Percentiles rank a stretch among this genome's conserved stretches.
These are phyloP conservation scores for Gracilariopsis chorda DNA, from an alignment of 23 red algal genomes.

Conservation along the genomic window DNA sequence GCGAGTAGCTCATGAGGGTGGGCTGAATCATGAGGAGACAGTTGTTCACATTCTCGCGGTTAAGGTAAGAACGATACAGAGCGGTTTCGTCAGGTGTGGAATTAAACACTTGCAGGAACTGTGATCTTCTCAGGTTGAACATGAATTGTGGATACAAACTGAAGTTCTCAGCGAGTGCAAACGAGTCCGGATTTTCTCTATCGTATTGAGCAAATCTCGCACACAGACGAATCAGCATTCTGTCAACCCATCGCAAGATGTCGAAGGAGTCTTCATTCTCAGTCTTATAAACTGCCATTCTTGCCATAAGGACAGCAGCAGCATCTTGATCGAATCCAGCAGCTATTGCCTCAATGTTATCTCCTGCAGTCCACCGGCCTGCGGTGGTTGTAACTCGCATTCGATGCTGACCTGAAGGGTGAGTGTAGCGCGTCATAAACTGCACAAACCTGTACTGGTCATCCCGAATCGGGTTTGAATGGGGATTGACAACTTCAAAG, in stretches of 20 bases:
- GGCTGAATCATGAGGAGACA: slow-evolving; percentile 99
- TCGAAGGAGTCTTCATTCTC: slow-evolving; percentile 99
- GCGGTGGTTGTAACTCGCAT: slow-evolving; percentile 88
- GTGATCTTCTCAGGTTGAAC: slow-evolving; percentile 92
- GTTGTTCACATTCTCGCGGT: slow-evolving; percentile 86
- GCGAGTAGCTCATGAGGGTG: slow-evolving; percentile 87
- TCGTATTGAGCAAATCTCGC: slow-evolving; percentile 90
- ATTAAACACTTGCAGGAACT: slow-evolving; percentile 97
- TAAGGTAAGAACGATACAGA: slow-evolving; percentile 90
- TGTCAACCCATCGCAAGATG: slow-evolving; percentile 98
- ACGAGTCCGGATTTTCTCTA: slow-evolving; percentile 87
- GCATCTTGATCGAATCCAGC: slow-evolving; percentile 97
- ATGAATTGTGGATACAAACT: slow-evolving; percentile 99
- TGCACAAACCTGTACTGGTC: slow-evolving; percentile 97
- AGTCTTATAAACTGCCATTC: slow-evolving; percentile 96
- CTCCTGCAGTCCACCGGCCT: slow-evolving; percentile 87
- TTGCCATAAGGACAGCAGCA: slow-evolving; percentile 92
- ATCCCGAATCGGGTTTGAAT: slow-evolving; percentile 82
- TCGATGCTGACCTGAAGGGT: slow-evolving; percentile 79
- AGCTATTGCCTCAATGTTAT: slow-evolving; percentile 76
- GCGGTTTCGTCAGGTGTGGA: slow-evolving; percentile 95
- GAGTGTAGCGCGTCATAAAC: slow-evolving; percentile 88
- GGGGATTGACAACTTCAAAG: slow-evolving; percentile 97
- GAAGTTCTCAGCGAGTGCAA: slow-evolving; percentile 73
- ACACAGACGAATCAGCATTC: slow-evolving; percentile 96